Evolutionary conservation across 495 filamentous ascomycete species (phyloP), one percentile per base, ranked within the genome.

Genomic region (Hypoxylon fuscum): DNA sequence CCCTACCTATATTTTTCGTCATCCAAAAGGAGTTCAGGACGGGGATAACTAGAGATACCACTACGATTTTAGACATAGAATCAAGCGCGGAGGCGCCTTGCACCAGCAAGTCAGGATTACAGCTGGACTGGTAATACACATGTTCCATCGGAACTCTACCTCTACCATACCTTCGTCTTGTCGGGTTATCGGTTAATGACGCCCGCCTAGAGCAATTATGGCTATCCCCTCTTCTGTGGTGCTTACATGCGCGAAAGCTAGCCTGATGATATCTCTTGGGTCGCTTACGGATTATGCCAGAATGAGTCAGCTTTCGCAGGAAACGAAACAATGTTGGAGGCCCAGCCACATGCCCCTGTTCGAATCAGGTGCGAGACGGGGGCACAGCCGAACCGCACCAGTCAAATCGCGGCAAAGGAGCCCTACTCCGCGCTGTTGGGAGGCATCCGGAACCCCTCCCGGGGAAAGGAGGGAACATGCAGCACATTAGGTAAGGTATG

Each of bases 111-210:
- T 14, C 46, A 18, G 4, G 20, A 27, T 29, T 44, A 52, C 53
- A 58, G 56, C 63, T 57, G 57, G 56, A 25, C 63, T 61, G 63
- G 32, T 48, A 47, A 61, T 62, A 61, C 25, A 52, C 51, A 25
- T 32, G 8, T 38, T 15, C 10, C 32, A 17, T 40, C 29, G 21
- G 32, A 42, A n/a, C 15, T 23, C 8, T 18, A 35, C 18, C 17
- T 29, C 12, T 49, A 50, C 3, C 7, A n/a, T 18, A 15, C 23
- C 12, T 29, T 31, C 8, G 21, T 27, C 34, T 40, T 14, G 14
- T 37, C 6, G 29, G 12, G 40, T 38, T 14, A 12, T 37, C 6
- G 29, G 12, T 48, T 38, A 29, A 23, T 31, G 11, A 15, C 5
- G 11, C 11, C 2, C 35, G 15, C 2, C n/a, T 38, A 14, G 35